phyloP scores from a whole-genome alignment of 2,329 filamentous ascomycete species.

The Fusarium sp. region DNA sequence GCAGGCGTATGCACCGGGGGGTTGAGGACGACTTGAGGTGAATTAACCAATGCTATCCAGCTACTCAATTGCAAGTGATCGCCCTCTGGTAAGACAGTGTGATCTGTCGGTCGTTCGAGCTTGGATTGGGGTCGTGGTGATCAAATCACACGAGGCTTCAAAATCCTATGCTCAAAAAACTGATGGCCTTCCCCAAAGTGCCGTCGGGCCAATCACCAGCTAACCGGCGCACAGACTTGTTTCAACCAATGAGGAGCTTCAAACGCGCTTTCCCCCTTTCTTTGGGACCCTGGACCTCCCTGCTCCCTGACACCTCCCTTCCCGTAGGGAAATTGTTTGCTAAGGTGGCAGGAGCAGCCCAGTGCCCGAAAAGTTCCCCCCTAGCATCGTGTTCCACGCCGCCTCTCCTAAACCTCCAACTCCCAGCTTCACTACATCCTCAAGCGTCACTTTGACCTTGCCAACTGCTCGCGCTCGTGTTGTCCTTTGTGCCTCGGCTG shows the following conservation, averaged over 20 bases:
- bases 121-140: constrained; percentile 40
- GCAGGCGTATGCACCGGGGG: background rate
- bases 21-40: background rate
- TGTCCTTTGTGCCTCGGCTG: constrained; percentile 35
- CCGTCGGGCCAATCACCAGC: constrained; percentile 53
- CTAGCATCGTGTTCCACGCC: constrained; percentile 51
- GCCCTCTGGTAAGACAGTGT: constrained; percentile 12
- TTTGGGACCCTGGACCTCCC: constrained; percentile 56
- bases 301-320: constrained; percentile 54
- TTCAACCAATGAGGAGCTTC: constrained; percentile 52
- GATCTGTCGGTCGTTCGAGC: constrained; percentile 34
- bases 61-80: constrained; percentile 21
- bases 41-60: background rate
- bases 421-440: constrained; percentile 49
- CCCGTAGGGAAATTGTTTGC: constrained; percentile 65
- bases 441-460: constrained; percentile 47
- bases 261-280: constrained; percentile 61
- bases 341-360: constrained; percentile 59
- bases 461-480: constrained; percentile 43
- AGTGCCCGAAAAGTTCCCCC: constrained; percentile 60
- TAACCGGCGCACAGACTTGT: constrained; percentile 50
- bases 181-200: constrained; percentile 50
- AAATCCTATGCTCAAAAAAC: constrained; percentile 52
- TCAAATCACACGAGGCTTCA: constrained; percentile 45
- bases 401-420: constrained; percentile 51